phyloP scores from a whole-genome alignment of 108 stramenopile genomes.

The Aurantiochytrium sp. region DNA sequence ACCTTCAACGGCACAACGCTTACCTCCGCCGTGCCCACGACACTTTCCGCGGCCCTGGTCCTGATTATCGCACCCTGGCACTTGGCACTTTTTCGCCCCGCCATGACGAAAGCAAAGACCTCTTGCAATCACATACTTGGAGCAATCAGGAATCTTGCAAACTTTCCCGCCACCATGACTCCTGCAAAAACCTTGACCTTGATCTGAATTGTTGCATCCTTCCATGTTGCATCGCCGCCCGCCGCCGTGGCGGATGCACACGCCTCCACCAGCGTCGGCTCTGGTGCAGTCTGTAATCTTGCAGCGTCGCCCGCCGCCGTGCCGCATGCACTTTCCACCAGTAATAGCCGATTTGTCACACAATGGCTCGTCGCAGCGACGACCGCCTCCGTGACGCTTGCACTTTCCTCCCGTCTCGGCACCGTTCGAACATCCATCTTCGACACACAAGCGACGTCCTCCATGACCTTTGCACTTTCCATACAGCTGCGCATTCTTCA shows the following conservation, averaged over 20 bases:
- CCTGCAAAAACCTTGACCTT: not conserved
- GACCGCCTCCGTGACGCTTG: not conserved
- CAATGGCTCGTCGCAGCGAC: not conserved
- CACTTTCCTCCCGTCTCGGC: not conserved
- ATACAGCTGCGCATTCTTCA: not conserved
- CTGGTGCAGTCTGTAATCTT: not conserved
- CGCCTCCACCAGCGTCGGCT: not conserved
- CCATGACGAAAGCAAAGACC: slow-evolving; percentile 88
- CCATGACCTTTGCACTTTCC: not conserved
- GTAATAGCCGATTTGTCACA: not conserved
- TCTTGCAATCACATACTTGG: not conserved
- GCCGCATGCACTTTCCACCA: not conserved
- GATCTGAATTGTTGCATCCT: not conserved
- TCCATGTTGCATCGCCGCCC: not conserved
- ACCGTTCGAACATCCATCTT: not conserved
- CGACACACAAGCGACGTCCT: not conserved
- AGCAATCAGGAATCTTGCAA: not conserved
- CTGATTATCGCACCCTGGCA: not conserved
- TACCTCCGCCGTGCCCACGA: not conserved
- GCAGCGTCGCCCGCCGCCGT: not conserved
- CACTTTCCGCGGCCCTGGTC: not conserved
- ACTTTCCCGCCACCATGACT: not conserved
- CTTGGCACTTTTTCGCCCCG: slow-evolving; percentile 54
- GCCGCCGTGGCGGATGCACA: not conserved
- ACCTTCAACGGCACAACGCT: not conserved